Evolutionary conservation across 2,329 filamentous ascomycete species (phyloP).

Genomic region (Juglanconis oblonga): DNA sequence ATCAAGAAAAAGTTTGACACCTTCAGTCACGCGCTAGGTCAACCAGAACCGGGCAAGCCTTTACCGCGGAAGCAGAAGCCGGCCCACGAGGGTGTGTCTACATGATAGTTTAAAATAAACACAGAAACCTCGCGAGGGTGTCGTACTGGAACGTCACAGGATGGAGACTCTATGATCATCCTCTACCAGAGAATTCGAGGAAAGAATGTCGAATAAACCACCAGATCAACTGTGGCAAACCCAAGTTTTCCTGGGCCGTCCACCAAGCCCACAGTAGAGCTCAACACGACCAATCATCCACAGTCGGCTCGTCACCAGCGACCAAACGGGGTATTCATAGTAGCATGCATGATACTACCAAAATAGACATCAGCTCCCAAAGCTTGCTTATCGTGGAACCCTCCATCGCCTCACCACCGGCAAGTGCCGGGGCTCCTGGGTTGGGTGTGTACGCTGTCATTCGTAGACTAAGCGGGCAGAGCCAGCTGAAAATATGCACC

Average conservation of each 20-base stretch:
- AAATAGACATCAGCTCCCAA: neutral
- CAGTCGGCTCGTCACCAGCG: neutral
- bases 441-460: slow-evolving; percentile 12
- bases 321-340: neutral
- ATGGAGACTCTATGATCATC: too few relatives aligned
- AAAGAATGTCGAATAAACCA: too few relatives aligned
- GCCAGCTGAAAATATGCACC: slow-evolving; percentile 31
- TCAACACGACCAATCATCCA: neutral
- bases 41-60: neutral
- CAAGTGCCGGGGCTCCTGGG: slow-evolving; percentile 5
- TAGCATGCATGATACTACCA: neutral
- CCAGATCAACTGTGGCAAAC: too few relatives aligned
- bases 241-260: too few relatives aligned
- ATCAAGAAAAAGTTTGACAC: neutral
- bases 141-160: neutral
- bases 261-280: neutral
- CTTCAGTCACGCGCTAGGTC: neutral
- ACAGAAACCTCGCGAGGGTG: slow-evolving; percentile 18
- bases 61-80: neutral
- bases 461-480: slow-evolving; percentile 19
- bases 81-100: slow-evolving; percentile 2
- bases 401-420: neutral
- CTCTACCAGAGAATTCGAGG: too few relatives aligned
- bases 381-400: neutral
- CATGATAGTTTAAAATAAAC: neutral